A percentile compares a stretch with the other conserved stretches of the same genome.
Evolutionary conservation across 2,329 filamentous ascomycete species (phyloP).

Genomic region (Coniochaeta ligniaria): DNA sequence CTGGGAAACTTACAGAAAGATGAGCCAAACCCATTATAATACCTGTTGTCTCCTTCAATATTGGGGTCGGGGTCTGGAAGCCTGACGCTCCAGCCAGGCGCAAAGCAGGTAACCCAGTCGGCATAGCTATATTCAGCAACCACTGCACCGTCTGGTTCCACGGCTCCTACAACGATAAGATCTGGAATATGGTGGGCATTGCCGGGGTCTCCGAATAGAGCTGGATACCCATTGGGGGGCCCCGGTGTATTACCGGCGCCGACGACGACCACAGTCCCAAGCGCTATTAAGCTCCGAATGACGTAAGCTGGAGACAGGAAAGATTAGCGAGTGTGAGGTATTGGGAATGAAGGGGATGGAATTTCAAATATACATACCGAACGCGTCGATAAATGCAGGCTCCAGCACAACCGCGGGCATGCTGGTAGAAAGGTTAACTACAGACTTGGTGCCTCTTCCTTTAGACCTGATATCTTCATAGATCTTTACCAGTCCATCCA

Average conservation of each 20-base stretch:
- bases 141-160: no score
- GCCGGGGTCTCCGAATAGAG: slow-evolving; percentile 1
- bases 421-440: slow-evolving; percentile 3
- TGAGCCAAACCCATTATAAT: not conserved
- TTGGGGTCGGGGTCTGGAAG: not conserved
- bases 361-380: no score
- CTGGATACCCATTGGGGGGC: not conserved
- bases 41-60: not conserved
- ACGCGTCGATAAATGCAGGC: no score
- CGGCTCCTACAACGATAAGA: slow-evolving; percentile 2
- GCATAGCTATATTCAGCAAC: no score
- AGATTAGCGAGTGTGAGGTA: no score
- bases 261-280: no score
- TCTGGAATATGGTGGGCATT: not conserved
- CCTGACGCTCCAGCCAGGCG: not conserved
- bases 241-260: not conserved
- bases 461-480: slow-evolving; percentile 3
- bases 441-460: slow-evolving; percentile 1
- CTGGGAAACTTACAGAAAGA: not conserved
- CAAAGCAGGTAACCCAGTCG: not conserved
- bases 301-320: no score
- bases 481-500: not conserved
- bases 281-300: no score
- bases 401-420: no score
- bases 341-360: no score